Evolutionary conservation across 163 green algal species (phyloP).

Genomic region (Scenedesmus sp.): DNA sequence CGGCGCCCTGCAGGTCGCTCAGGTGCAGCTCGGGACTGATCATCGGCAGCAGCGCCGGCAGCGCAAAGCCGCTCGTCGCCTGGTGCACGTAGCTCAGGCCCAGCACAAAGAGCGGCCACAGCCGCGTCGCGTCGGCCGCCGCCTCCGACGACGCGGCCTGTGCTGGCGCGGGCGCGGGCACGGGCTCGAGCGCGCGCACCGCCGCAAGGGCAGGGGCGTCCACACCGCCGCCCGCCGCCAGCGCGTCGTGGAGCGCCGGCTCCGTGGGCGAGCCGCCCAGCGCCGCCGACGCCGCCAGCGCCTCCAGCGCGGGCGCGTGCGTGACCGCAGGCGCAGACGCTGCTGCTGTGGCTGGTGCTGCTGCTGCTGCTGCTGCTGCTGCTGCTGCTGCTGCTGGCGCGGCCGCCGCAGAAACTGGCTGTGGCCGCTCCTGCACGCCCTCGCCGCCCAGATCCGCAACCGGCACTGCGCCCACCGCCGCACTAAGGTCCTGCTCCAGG

Average conservation of each 20-base stretch:
- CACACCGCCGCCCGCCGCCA: too few species aligned
- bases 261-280: constrained; percentile 15
- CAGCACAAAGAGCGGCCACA: constrained; percentile 77
- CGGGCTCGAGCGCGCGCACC: background rate
- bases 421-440: background rate
- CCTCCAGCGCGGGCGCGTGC: constrained; percentile 8
- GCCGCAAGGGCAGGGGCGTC: too few species aligned
- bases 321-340: background rate
- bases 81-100: constrained; percentile 83
- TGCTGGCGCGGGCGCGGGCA: constrained; percentile 7
- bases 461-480: constrained; percentile 36
- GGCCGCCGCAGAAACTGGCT: background rate
- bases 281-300: constrained; percentile 10
- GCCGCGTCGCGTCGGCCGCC: constrained; percentile 52
- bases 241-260: too few species aligned
- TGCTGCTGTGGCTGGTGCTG: background rate
- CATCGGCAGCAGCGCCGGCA: constrained; percentile 86
- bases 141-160: background rate
- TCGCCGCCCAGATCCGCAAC: too few species aligned
- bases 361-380: background rate
- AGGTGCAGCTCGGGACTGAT: constrained; percentile 78
- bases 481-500: constrained; percentile 41
- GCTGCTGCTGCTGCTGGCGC: constrained; percentile 19
- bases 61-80: constrained; percentile 78
- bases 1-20: constrained; percentile 74